These are phyloP conservation scores for Populus hybrid DNA, from an alignment of 441 rosid genomes.

Conservation along the genomic window DNA sequence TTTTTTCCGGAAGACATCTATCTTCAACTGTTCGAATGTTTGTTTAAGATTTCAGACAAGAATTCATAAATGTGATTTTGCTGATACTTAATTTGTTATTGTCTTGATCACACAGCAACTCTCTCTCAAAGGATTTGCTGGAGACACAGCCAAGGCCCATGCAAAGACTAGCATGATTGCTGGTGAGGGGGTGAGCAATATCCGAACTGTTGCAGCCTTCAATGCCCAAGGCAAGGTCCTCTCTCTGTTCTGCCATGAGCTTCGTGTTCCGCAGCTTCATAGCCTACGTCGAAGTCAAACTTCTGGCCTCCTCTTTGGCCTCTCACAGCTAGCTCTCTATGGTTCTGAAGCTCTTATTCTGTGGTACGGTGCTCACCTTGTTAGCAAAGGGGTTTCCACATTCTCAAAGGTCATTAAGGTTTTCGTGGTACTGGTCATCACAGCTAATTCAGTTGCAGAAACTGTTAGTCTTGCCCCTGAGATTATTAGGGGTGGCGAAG, in stretches of 20 bases:
- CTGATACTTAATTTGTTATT: conserved; percentile 19
- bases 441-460: conserved; percentile 98
- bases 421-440: conserved; percentile 84
- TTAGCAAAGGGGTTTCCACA: conserved; percentile 77
- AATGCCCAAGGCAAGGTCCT: conserved; percentile 89
- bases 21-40: not conserved
- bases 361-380: conserved; percentile 97
- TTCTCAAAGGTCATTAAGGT: conserved; percentile 99
- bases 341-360: conserved; percentile 92
- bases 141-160: conserved; percentile 27
- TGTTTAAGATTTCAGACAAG: not conserved
- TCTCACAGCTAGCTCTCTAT: conserved; percentile 92
- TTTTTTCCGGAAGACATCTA: too few relatives aligned
- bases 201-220: conserved; percentile 96
- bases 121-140: conserved; percentile 95
- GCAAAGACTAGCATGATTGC: conserved; percentile 99
- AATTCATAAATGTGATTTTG: too few relatives aligned
- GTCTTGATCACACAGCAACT: conserved; percentile 60
- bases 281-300: conserved; percentile 79
- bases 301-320: conserved; percentile 86
- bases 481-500: conserved; percentile 94
- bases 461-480: conserved; percentile 99
- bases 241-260: conserved; percentile 76
- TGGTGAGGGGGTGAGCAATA: conserved; percentile 98
- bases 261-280: conserved; percentile 66